A percentile compares a stretch with the other conserved stretches of the same genome.
Conservation (phyloP, 2,329 filamentous ascomycete genomes). For the Ampelomyces quisqualis region DNA sequence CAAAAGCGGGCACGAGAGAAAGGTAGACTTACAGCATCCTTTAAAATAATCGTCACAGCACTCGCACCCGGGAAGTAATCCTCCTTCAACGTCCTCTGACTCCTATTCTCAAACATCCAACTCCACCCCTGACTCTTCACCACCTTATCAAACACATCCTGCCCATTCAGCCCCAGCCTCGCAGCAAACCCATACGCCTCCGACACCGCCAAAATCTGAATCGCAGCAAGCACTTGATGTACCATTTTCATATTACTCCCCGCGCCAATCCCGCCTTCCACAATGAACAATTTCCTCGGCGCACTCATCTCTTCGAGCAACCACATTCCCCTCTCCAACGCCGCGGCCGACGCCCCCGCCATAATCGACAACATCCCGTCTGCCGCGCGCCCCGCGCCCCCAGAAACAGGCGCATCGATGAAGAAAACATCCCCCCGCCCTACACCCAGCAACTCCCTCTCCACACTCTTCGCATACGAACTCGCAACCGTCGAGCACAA, state of each 20-base stretch:
- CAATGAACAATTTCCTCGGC: constrained; percentile 57
- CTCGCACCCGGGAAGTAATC: constrained; percentile 51
- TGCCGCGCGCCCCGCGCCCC: constrained; percentile 66
- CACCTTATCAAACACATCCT: constrained; percentile 52
- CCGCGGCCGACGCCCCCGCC: constrained; percentile 61
- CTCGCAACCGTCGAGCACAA: constrained; percentile 72
- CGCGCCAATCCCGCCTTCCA: constrained; percentile 54
- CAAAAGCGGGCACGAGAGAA: neutral
- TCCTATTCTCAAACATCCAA: constrained; percentile 61
- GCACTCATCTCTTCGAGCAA: constrained; percentile 66
- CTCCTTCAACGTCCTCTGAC: constrained; percentile 54
- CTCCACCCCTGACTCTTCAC: constrained; percentile 48
- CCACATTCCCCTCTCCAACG: constrained; percentile 58
- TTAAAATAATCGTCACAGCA: constrained; percentile 51
- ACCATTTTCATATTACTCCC: constrained; percentile 61
- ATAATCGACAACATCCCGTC: constrained; percentile 75
- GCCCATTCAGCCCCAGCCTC: constrained; percentile 55
- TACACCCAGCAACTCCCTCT: constrained; percentile 55
- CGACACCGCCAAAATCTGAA: constrained; percentile 57
- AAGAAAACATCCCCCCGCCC: constrained; percentile 65
- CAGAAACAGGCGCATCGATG: constrained; percentile 72
- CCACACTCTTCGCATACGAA: constrained; percentile 63
- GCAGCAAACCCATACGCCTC: constrained; percentile 61
- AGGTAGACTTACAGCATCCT: constrained; percentile 44
- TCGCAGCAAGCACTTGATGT: constrained; percentile 59